Conservation (phyloP, 2,329 filamentous ascomycete genomes). For the Aspergillus calidoustus region DNA sequence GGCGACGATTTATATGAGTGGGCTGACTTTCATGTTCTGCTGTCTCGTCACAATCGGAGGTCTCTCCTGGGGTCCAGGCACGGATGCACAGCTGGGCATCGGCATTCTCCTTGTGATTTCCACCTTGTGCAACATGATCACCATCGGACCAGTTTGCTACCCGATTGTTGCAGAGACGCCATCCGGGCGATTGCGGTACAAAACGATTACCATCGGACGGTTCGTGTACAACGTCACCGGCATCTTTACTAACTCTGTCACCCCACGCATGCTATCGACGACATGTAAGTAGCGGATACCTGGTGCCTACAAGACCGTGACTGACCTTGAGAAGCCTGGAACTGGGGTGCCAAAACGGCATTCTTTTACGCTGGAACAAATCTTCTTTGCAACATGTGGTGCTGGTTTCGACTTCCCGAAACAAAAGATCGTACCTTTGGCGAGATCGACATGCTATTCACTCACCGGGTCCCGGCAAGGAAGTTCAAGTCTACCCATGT, state of each 20-base stretch:
- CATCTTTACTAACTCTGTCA: slow-evolving; percentile 49
- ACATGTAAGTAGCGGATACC: slow-evolving; percentile 20
- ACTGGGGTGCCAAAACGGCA: slow-evolving; percentile 43
- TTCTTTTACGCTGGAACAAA: slow-evolving; percentile 46
- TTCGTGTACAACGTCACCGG: slow-evolving; percentile 53
- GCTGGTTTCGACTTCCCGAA: slow-evolving; percentile 45
- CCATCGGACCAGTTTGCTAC: slow-evolving; percentile 59
- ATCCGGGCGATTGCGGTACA: slow-evolving; percentile 57
- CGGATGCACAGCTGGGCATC: slow-evolving; percentile 35
- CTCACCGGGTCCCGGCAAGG: slow-evolving; percentile 43
- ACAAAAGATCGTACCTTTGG: slow-evolving; percentile 43
- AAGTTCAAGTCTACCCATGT: slow-evolving; percentile 36
- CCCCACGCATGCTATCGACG: slow-evolving; percentile 34
- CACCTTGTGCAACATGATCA: slow-evolving; percentile 59
- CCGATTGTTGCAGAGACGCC: slow-evolving; percentile 58
- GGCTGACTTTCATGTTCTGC: slow-evolving; percentile 46
- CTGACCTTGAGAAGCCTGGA: slow-evolving; percentile 31
- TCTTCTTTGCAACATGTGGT: slow-evolving; percentile 33
- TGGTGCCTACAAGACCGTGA: too few relatives aligned
- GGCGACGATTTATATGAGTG: slow-evolving; percentile 48
- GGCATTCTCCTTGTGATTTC: slow-evolving; percentile 55
- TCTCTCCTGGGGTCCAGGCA: slow-evolving; percentile 32
- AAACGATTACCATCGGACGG: slow-evolving; percentile 50
- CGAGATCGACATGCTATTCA: slow-evolving; percentile 49
- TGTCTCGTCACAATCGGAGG: slow-evolving; percentile 43